These are phyloP conservation scores for Hypomontagnella monticulosa DNA, from an alignment of 495 filamentous ascomycete genomes.

Conservation along the genomic window DNA sequence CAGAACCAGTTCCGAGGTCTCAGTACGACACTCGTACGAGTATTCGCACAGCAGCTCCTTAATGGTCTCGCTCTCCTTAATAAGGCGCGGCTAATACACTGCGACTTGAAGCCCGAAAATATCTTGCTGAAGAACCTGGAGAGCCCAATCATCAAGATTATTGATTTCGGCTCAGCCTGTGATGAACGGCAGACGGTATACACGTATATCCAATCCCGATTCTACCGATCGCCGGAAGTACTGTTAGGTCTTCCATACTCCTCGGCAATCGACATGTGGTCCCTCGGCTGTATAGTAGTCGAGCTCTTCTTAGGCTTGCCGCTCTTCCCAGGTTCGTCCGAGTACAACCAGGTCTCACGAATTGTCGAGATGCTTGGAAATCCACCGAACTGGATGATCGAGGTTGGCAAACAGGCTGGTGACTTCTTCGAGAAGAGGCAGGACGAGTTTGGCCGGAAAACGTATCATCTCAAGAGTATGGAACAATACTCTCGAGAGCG, in stretches of 20 bases:
- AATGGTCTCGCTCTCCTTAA: constrained; percentile 93
- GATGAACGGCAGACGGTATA: constrained; percentile 99
- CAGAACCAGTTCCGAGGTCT: constrained; percentile 99
- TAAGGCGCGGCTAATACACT: constrained; percentile 97
- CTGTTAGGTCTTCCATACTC: constrained; percentile 94
- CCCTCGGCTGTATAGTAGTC: constrained; percentile 97
- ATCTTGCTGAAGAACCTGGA: constrained; percentile 98
- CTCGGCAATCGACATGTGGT: constrained; percentile 99
- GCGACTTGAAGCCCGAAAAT: constrained; percentile 98
- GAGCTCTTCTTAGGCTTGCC: constrained; percentile 96
- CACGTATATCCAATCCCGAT: constrained; percentile 98
- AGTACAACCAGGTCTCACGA: constrained; percentile 97
- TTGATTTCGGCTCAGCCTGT: constrained; percentile 98
- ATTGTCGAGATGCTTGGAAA: constrained; percentile 99
- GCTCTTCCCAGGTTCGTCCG: constrained; percentile 95
- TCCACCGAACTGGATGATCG: constrained; percentile 98
- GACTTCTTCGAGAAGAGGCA: constrained; percentile 98
- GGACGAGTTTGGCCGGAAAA: constrained; percentile 87
- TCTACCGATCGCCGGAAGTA: constrained; percentile 98
- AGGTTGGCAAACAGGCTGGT: constrained; percentile 97
- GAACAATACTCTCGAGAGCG: constrained; percentile 97
- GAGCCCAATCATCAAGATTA: constrained; percentile 99
- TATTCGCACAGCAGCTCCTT: constrained; percentile 96
- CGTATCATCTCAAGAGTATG: constrained; percentile 93
- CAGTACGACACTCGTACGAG: constrained; percentile 96